Evolutionary conservation across 2,329 filamentous ascomycete genomes (phyloP).

Genomic region (Coleophoma crateriformis): DNA sequence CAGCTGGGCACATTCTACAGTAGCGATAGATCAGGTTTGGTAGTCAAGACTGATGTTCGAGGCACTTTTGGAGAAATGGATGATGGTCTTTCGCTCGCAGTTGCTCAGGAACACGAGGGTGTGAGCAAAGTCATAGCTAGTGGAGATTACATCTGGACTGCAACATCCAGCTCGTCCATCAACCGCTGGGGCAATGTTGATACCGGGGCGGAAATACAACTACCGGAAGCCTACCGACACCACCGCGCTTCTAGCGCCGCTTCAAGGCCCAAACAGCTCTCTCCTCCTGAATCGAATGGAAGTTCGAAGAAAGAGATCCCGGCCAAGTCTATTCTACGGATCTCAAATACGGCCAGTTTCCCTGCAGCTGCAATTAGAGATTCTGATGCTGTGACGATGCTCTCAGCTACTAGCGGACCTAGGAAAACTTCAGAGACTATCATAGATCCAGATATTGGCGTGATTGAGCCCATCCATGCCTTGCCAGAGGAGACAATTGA

Average conservation of each 20-base stretch:
- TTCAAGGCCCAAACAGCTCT: constrained; percentile 31
- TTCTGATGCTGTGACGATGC: constrained; percentile 47
- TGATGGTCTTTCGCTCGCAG: constrained; percentile 83
- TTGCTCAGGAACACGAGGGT: constrained; percentile 86
- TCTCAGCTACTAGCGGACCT: constrained; percentile 37
- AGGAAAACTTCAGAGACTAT: constrained; percentile 55
- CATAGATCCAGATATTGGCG: constrained; percentile 39
- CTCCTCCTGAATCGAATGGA: constrained; percentile 28
- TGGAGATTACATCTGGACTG: constrained; percentile 59
- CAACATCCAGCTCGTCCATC: constrained; percentile 68
- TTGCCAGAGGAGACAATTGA: constrained; percentile 79
- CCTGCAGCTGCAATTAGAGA: constrained; percentile 49
- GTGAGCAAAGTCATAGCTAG: constrained; percentile 60
- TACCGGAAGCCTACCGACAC: constrained; percentile 48
- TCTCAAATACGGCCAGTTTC: constrained; percentile 80
- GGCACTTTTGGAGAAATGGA: constrained; percentile 68
- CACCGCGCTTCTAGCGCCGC: constrained; percentile 40
- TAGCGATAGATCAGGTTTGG: constrained; percentile 81
- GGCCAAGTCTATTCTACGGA: constrained; percentile 68
- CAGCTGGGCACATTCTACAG: constrained; percentile 89
- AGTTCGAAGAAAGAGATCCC: constrained; percentile 62
- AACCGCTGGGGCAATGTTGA: constrained; percentile 77
- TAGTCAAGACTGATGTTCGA: constrained; percentile 94
- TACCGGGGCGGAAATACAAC: constrained; percentile 65
- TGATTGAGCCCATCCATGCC: constrained; percentile 59